Conservation (phyloP, 2,329 filamentous ascomycete species). For the Microcyclosporella mali region DNA sequence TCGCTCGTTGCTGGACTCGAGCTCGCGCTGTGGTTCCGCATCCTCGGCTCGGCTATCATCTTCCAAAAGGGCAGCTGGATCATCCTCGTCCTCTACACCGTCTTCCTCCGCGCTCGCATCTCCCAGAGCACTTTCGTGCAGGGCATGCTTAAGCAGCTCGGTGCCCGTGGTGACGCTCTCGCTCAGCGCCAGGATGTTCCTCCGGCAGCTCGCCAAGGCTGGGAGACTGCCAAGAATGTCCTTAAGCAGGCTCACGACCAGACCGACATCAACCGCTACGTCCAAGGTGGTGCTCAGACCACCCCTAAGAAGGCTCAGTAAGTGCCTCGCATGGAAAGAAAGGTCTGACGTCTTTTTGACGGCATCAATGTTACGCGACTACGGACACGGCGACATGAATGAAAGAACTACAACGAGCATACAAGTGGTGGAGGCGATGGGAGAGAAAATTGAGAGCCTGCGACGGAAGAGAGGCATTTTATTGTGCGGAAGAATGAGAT, state of each 20-base stretch:
- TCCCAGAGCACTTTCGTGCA: slow-evolving; percentile 92
- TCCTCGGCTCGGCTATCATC: slow-evolving; percentile 72
- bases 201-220: slow-evolving; percentile 69
- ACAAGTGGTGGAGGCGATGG: no score
- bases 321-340: background rate
- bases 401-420: no score
- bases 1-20: slow-evolving; percentile 83
- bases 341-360: background rate
- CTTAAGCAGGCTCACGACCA: slow-evolving; percentile 68
- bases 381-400: no score
- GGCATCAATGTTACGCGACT: no score
- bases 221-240: slow-evolving; percentile 70
- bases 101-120: slow-evolving; percentile 86
- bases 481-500: no score
- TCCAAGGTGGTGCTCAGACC: slow-evolving; percentile 26
- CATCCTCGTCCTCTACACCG: slow-evolving; percentile 75
- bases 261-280: slow-evolving; percentile 63
- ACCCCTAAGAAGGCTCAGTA: slow-evolving; percentile 62
- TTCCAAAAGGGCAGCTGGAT: slow-evolving; percentile 92
- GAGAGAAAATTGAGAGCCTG: no score
- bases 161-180: slow-evolving; percentile 70
- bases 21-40: slow-evolving; percentile 77
- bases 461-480: no score
- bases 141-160: slow-evolving; percentile 65
- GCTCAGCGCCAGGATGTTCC: slow-evolving; percentile 83